These are phyloP conservation scores for Kluyveromyces sp. DNA, from an alignment of 1,139 yeast species.

Conservation along the genomic window DNA sequence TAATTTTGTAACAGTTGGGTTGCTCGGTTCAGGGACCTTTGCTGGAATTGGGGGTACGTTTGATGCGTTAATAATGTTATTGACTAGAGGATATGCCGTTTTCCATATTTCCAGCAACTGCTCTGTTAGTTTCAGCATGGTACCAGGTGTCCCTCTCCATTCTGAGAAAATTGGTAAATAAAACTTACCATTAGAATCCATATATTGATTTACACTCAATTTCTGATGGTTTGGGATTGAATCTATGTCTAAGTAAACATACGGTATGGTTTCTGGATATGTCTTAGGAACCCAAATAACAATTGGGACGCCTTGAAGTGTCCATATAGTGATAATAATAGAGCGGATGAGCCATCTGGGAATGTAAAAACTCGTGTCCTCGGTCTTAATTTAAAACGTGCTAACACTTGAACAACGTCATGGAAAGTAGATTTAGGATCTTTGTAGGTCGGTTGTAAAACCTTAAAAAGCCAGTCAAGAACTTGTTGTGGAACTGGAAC, in stretches of 20 bases:
- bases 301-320: conserved; percentile 46
- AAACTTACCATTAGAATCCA: conserved; percentile 68
- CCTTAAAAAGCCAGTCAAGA: conserved; percentile 51
- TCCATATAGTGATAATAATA: conserved; percentile 57
- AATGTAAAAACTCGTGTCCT: conserved; percentile 66
- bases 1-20: too few relatives aligned
- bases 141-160: conserved; percentile 43
- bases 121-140: conserved; percentile 35
- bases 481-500: conserved; percentile 36
- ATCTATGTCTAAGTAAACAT: conserved; percentile 44
- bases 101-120: conserved; percentile 36
- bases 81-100: background rate
- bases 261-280: conserved; percentile 60
- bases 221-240: conserved; percentile 40
- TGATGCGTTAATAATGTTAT: background rate
- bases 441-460: conserved; percentile 46
- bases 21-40: too few relatives aligned
- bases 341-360: conserved; percentile 47
- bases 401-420: conserved; percentile 52
- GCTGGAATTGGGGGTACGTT: background rate
- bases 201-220: conserved; percentile 54
- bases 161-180: conserved; percentile 60
- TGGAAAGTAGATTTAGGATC: conserved; percentile 46
- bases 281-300: conserved; percentile 70
- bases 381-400: conserved; percentile 47